Conservation (phyloP, 106 monocot genomes). For the Dendrobium huoshanense region DNA sequence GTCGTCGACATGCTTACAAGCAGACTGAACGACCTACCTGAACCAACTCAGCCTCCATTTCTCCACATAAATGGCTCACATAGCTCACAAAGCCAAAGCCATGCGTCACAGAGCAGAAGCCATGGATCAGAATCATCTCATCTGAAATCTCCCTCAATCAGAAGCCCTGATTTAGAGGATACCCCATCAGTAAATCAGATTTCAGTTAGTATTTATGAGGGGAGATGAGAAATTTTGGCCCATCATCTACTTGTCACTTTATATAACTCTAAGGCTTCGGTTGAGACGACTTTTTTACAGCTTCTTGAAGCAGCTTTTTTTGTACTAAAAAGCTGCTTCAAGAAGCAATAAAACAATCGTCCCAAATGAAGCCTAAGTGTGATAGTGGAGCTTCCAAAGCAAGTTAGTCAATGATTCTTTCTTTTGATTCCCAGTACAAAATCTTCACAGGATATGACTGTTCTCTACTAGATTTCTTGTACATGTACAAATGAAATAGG, state of each 20-base stretch:
- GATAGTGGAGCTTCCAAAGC: neutral
- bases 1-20: slow-evolving; percentile 1
- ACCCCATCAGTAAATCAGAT: neutral
- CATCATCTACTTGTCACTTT: neutral
- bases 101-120: neutral
- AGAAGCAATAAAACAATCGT: no score
- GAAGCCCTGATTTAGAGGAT: neutral
- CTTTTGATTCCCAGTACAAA: neutral
- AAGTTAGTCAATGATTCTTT: neutral
- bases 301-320: no score
- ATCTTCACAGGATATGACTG: neutral
- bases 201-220: neutral
- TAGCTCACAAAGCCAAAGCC: no score
- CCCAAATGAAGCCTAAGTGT: neutral
- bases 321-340: no score
- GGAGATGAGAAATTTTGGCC: neutral
- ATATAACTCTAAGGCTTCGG: neutral
- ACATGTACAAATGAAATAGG: neutral
- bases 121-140: neutral
- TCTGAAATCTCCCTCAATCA: neutral
- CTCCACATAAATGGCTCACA: neutral
- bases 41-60: slow-evolving; percentile 4
- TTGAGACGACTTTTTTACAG: no score
- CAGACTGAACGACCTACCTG: neutral
- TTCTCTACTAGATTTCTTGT: neutral